Base-by-base conservation (phyloP, 1,284 basidiomycete genomes). In the Cutaneotrichosporon sp. region DNA sequence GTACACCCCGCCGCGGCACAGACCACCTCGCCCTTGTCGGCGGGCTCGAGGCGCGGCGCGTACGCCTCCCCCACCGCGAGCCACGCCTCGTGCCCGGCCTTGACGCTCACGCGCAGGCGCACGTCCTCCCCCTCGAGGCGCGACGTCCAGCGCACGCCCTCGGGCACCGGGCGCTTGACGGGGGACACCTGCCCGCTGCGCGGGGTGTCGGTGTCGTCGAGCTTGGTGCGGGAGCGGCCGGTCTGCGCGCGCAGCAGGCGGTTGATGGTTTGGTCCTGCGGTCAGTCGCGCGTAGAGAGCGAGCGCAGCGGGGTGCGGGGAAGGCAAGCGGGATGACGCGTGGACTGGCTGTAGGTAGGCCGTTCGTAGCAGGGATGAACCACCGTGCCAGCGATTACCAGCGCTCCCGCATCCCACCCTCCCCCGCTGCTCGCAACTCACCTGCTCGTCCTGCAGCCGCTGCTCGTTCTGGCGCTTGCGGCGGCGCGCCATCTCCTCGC, bases 381-480 rank as follows among this genome's bases (percentile, higher is more conserved):
- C n/a, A n/a, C n/a, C n/a, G n/a, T n/a, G n/a, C n/a, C n/a, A n/a
- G n/a, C n/a, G n/a, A n/a, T n/a, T n/a, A n/a, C n/a, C n/a, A n/a
- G n/a, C n/a, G n/a, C n/a, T n/a, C n/a, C n/a, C n/a, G n/a, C n/a
- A n/a, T n/a, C n/a, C n/a, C n/a, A n/a, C n/a, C n/a, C 29, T 9
- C 29, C 29, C 5, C 29, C 5, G 9, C 36, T 0, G 16, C 22
- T 34, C 33, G 51, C 11, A 24, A 74, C 80, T 45, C 62, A 88
- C 91, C 85, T 95, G 95, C 76, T 95, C 92, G 70, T 95, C 92
- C 74, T 95, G 91, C 22, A 93, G 82, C 76, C 90, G 91, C 83
- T 94, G 93, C 78, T 94, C 92, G 20, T 86, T 88, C 63, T 94
- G 82, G 68, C 94, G 90, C 71, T 87, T 90, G 50, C 92, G 83